Conservation (phyloP, 1,284 basidiomycete species). For the Leccinum solheimii region DNA sequence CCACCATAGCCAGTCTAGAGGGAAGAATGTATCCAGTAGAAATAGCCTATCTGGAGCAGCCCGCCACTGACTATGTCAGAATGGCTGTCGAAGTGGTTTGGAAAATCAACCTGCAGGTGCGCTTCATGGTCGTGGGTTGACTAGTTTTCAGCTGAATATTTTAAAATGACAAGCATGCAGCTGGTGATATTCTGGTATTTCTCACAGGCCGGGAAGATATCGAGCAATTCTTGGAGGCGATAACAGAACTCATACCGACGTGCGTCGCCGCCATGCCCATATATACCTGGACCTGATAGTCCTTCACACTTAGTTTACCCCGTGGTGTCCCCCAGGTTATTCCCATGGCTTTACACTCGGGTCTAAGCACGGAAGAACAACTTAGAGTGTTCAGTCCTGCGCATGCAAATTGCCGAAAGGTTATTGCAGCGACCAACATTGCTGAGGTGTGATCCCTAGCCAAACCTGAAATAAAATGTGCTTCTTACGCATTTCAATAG, state of each 20-base stretch:
- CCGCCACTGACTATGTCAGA: conserved; percentile 78
- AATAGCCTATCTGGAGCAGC: conserved; percentile 73
- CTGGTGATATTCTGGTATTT: conserved; percentile 92
- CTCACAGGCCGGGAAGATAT: conserved; percentile 98
- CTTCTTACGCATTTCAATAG: conserved; percentile 36
- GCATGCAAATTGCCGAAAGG: conserved; percentile 77
- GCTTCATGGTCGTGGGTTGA: conserved; percentile 1
- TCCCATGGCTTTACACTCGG: conserved; percentile 85
- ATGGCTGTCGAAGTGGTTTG: conserved; percentile 84
- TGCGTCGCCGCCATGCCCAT: conserved; percentile 36
- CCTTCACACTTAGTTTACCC: conserved; percentile 55
- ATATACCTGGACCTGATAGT: conserved; percentile 9
- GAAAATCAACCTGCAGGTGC: conserved; percentile 82
- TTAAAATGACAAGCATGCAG: conserved; percentile 49
- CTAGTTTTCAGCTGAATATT: conserved; percentile 1
- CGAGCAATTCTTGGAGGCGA: conserved; percentile 79
- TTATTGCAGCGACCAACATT: conserved; percentile 94
- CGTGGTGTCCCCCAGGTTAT: conserved; percentile 58
- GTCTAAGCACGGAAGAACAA: conserved; percentile 85
- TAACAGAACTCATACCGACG: conserved; percentile 79
- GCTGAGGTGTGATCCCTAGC: conserved; percentile 67
- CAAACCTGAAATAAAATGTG: background rate
- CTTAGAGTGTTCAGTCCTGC: conserved; percentile 79
- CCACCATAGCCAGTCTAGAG: conserved; percentile 85
- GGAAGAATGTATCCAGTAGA: conserved; percentile 93